Evolutionary conservation across 257 asterid species (phyloP).

Genomic region (Nicotiana knightiana): DNA sequence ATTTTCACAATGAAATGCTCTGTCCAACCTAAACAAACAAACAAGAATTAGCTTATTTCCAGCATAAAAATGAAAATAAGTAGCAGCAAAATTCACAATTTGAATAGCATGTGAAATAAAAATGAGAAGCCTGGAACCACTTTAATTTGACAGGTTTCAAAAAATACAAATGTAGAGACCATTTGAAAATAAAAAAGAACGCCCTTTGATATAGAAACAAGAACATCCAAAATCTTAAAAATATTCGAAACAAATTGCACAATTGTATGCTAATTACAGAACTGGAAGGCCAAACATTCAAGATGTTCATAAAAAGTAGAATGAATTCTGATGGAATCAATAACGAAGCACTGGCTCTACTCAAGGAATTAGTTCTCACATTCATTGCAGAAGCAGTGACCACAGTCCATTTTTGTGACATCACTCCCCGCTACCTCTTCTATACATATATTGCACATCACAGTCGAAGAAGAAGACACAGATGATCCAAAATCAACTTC

Average conservation of each 20-base stretch:
- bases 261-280: conserved; percentile 1
- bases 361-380: conserved; percentile 48
- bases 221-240: background rate
- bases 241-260: background rate
- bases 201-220: background rate
- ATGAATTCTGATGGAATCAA: background rate
- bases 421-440: conserved; percentile 61
- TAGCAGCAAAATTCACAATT: background rate
- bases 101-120: background rate
- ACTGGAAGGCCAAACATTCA: background rate
- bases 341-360: background rate
- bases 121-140: background rate
- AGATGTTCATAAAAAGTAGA: background rate
- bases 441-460: conserved; percentile 64
- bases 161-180: background rate
- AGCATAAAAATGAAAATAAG: background rate
- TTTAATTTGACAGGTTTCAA: background rate
- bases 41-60: conserved; percentile 1
- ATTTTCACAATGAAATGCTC: conserved; percentile 92
- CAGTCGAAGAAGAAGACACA: conserved; percentile 34
- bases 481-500: conserved; percentile 29
- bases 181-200: background rate
- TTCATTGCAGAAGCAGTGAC: conserved; percentile 85
- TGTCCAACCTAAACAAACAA: conserved; percentile 77
- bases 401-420: conserved; percentile 81